A percentile compares a stretch with the other conserved stretches of the same genome.
Evolutionary conservation across 805 yeast species (phyloP).

Genomic region (Lachancea sp.): DNA sequence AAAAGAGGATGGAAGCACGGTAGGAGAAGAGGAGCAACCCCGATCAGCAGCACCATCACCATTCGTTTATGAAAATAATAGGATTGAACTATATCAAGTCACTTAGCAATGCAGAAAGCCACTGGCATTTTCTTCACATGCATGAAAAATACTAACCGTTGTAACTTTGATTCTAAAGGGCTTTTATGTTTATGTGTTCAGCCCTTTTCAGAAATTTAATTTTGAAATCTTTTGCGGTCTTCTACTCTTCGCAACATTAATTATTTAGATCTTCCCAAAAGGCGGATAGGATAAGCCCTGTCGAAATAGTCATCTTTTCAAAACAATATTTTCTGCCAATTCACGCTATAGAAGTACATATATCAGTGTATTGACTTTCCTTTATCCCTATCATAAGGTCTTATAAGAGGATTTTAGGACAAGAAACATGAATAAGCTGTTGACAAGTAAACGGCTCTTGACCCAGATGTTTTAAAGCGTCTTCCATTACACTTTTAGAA

Average conservation of each 20-base stretch:
- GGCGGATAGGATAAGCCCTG: too few relatives aligned
- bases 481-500: slow-evolving; percentile 2
- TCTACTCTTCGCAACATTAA: too few relatives aligned
- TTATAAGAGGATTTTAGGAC: slow-evolving; percentile 5
- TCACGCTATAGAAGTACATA: slow-evolving; percentile 5
- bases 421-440: slow-evolving; percentile 2
- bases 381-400: slow-evolving; percentile 8
- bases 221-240: too few relatives aligned
- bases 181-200: too few relatives aligned
- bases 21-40: not conserved
- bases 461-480: slow-evolving; percentile 3
- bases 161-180: too few relatives aligned
- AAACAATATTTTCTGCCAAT: slow-evolving; percentile 8
- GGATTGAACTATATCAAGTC: not conserved
- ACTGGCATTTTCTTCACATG: too few relatives aligned
- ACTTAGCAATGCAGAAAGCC: too few relatives aligned
- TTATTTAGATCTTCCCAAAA: too few relatives aligned
- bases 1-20: not conserved
- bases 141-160: too few relatives aligned
- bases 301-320: too few relatives aligned
- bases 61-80: not conserved
- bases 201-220: too few relatives aligned
- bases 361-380: slow-evolving; percentile 7
- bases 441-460: not conserved
- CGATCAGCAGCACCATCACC: slow-evolving; percentile 8